Percentiles rank a stretch among this genome's conserved stretches.
These are phyloP conservation scores for Xylariaceae sp. DNA, from an alignment of 2,329 filamentous ascomycete genomes.

Conservation along the genomic window DNA sequence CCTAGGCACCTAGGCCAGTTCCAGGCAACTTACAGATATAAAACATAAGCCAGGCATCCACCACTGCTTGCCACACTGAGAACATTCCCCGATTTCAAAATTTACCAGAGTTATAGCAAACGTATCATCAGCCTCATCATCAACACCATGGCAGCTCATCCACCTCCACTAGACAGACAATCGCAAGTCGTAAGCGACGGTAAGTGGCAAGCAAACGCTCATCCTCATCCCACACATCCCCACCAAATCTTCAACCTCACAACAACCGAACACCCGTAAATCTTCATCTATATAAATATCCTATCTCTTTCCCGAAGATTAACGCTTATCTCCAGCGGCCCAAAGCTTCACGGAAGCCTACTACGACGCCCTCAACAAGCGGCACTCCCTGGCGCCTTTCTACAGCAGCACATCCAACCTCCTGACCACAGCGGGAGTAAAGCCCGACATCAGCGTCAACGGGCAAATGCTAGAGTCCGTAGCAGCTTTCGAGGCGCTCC, in stretches of 20 bases:
- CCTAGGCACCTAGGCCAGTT: too few species aligned
- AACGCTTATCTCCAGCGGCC: constrained; percentile 50
- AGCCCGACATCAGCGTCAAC: constrained; percentile 74
- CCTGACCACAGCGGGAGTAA: constrained; percentile 46
- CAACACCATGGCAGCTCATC: constrained; percentile 20
- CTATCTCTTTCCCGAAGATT: too few species aligned
- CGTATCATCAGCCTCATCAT: too few species aligned
- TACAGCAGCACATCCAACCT: constrained; percentile 60
- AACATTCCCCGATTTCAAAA: too few species aligned
- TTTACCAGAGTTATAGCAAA: too few species aligned
- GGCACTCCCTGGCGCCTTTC: constrained; percentile 58
- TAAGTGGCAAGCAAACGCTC: too few species aligned
- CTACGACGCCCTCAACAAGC: constrained; percentile 68
- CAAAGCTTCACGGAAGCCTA: constrained; percentile 68
- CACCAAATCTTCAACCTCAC: background rate
- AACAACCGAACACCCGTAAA: background rate
- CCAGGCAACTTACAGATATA: too few species aligned
- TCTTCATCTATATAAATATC: background rate
- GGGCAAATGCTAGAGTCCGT: constrained; percentile 61
- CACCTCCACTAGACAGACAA: constrained; percentile 25
- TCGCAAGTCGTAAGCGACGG: constrained; percentile 34
- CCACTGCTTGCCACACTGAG: too few species aligned
- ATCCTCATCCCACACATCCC: background rate
- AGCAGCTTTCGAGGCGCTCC: constrained; percentile 62
- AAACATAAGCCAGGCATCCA: too few species aligned